A percentile compares a stretch with the other conserved stretches of the same genome.
Evolutionary conservation across 1,284 basidiomycete species (phyloP).

Genomic region (Irpex sp.): DNA sequence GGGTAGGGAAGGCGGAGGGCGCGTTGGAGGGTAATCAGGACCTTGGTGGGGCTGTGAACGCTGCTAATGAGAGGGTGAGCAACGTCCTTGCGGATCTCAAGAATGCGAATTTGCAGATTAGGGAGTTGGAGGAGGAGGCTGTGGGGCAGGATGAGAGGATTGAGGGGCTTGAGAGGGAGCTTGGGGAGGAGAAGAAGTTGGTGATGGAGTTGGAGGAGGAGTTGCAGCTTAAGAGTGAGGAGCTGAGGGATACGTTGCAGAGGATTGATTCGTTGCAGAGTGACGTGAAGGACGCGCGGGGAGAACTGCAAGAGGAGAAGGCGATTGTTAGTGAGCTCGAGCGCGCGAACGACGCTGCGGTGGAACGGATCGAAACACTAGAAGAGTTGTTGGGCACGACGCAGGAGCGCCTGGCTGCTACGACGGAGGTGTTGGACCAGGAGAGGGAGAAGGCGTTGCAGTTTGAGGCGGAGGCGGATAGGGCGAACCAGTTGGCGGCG

Average conservation of each 20-base stretch:
- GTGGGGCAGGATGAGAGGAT: conserved; percentile 43
- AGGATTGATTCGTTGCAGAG: conserved; percentile 22
- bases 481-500: conserved; percentile 48
- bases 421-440: conserved; percentile 43
- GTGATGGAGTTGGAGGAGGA: conserved; percentile 32
- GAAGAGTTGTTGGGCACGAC: conserved; percentile 47
- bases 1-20: conserved; percentile 57
- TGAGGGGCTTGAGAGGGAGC: conserved; percentile 48
- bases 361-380: conserved; percentile 46
- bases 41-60: conserved; percentile 59
- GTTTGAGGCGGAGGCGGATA: conserved; percentile 49
- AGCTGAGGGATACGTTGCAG: conserved; percentile 20
- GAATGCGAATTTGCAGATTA: conserved; percentile 51
- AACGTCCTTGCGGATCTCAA: conserved; percentile 51
- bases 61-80: conserved; percentile 57
- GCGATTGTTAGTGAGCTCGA: conserved; percentile 54
- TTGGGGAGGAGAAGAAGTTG: conserved; percentile 45
- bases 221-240: conserved; percentile 29
- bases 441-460: conserved; percentile 44
- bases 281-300: conserved; percentile 26
- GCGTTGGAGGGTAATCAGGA: conserved; percentile 58
- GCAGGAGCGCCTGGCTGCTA: conserved; percentile 41
- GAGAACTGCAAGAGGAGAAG: conserved; percentile 41
- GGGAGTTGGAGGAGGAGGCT: conserved; percentile 54
- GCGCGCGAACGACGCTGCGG: conserved; percentile 41